Evolutionary conservation across 306 rosid species (phyloP).

Genomic region (Cicer bijugum): DNA sequence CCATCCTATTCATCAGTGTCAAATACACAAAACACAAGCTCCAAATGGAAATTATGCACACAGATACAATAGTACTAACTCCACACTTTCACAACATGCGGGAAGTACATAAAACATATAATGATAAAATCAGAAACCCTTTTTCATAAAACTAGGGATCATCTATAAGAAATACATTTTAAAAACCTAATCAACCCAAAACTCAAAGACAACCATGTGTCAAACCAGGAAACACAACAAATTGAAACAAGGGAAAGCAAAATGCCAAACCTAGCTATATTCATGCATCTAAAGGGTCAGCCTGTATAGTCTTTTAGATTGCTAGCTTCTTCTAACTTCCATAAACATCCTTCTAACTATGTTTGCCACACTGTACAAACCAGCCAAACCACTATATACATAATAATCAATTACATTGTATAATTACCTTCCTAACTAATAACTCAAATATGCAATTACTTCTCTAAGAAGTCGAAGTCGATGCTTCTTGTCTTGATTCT

Average conservation of each 20-base stretch:
- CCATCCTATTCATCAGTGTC: constrained; percentile 22
- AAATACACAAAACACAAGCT: constrained; percentile 24
- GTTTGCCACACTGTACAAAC: constrained; percentile 80
- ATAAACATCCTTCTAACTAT: constrained; percentile 53
- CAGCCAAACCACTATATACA: constrained; percentile 60
- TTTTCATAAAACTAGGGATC: constrained; percentile 57
- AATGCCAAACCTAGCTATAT: constrained; percentile 65
- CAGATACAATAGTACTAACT: constrained; percentile 43
- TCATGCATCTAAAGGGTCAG: constrained; percentile 74
- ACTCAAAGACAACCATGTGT: constrained; percentile 57
- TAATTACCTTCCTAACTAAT: constrained; percentile 58
- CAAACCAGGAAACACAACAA: constrained; percentile 48
- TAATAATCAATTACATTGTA: constrained; percentile 56
- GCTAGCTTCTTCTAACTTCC: constrained; percentile 59
- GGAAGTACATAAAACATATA: constrained; percentile 39
- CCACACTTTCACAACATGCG: constrained; percentile 43
- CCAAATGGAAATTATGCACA: constrained; percentile 35
- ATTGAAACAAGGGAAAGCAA: constrained; percentile 43
- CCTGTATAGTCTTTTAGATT: constrained; percentile 45
- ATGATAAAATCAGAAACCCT: constrained; percentile 54
- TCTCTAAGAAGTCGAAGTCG: constrained; percentile 68
- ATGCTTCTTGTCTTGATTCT: constrained; percentile 92
- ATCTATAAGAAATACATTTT: constrained; percentile 49
- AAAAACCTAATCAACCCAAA: constrained; percentile 58
- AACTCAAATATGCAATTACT: constrained; percentile 36